Evolutionary conservation across 305 asterid genomes (phyloP).

Genomic region (Solanum chacoense): DNA sequence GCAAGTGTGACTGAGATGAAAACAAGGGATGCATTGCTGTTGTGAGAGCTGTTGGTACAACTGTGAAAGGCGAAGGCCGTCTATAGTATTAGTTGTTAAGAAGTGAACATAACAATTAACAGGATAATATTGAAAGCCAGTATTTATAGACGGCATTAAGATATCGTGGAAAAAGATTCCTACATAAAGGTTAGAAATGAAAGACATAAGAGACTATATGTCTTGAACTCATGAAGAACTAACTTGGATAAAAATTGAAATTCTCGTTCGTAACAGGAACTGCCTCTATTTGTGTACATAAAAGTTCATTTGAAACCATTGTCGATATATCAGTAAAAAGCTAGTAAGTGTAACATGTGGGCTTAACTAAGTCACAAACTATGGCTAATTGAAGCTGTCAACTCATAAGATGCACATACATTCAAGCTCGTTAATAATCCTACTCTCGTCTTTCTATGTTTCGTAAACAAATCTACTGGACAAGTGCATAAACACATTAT

Average conservation of each 20-base stretch:
- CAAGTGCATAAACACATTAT: neutral
- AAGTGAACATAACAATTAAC: constrained; percentile 17
- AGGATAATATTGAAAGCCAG: neutral
- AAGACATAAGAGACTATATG: neutral
- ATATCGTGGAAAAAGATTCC: neutral
- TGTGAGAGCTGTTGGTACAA: constrained; percentile 96
- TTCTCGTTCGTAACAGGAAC: neutral
- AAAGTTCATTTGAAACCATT: neutral
- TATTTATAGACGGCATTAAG: neutral
- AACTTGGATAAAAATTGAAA: neutral
- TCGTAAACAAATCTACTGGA: neutral
- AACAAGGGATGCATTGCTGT: constrained; percentile 93
- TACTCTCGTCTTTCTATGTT: neutral
- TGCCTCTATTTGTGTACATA: neutral
- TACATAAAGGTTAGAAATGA: neutral
- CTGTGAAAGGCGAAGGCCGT: constrained; percentile 83
- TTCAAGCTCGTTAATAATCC: neutral
- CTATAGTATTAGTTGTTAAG: constrained; percentile 81
- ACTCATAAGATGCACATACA: neutral
- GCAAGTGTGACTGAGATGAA: constrained; percentile 98
- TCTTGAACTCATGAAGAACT: neutral
- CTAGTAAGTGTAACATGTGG: neutral
- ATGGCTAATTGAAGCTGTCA: neutral
- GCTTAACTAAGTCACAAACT: neutral
- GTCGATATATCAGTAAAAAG: neutral